Conservation (phyloP, 2,329 filamentous ascomycete genomes). For the Scytalidium lignicola region DNA sequence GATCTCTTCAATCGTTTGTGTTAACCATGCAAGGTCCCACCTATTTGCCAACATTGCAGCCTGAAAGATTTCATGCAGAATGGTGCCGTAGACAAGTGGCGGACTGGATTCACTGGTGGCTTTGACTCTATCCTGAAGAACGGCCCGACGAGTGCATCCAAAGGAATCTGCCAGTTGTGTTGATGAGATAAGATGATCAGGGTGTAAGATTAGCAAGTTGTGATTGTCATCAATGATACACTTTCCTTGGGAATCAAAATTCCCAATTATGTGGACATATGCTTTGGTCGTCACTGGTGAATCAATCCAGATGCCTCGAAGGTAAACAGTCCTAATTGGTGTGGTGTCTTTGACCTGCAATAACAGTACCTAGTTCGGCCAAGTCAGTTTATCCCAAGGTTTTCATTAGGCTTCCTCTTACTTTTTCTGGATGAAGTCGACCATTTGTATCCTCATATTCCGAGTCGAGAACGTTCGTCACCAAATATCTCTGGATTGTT, state of each 20-base stretch:
- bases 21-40: constrained; percentile 70
- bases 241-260: constrained; percentile 63
- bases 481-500: constrained; percentile 81
- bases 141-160: constrained; percentile 81
- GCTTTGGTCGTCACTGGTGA: constrained; percentile 69
- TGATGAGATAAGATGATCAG: constrained; percentile 90
- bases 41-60: constrained; percentile 76
- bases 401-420: constrained; percentile 32
- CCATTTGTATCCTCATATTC: constrained; percentile 62
- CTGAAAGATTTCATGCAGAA: constrained; percentile 94
- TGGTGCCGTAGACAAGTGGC: constrained; percentile 84
- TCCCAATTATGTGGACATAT: constrained; percentile 81
- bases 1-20: constrained; percentile 59
- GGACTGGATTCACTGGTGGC: constrained; percentile 75
- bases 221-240: constrained; percentile 78
- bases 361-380: constrained; percentile 60
- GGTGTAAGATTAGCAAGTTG: constrained; percentile 86
- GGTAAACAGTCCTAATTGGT: constrained; percentile 59
- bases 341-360: constrained; percentile 74
- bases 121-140: constrained; percentile 92
- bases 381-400: background rate
- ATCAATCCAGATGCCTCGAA: constrained; percentile 83
- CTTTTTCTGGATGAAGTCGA: constrained; percentile 63
- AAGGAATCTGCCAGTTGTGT: constrained; percentile 97
- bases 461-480: constrained; percentile 67